Base-by-base conservation (phyloP, 2,329 filamentous ascomycete genomes). In the Tolypocladium cylindrosporum region DNA sequence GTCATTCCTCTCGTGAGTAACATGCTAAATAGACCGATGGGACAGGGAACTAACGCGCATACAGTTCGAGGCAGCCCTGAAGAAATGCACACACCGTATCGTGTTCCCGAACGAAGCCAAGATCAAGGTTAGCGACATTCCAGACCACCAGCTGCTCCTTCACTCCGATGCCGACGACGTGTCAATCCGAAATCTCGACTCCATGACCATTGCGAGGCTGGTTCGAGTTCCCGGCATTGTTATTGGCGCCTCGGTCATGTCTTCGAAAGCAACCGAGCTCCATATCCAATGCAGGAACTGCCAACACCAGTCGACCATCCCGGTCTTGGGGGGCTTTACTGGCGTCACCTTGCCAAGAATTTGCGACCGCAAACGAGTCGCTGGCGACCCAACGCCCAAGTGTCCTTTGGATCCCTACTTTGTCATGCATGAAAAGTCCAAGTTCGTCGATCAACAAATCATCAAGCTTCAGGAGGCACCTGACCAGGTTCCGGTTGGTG, bases 391-490 rank as follows among this genome's bases (percentile, higher is more conserved):
- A 2, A 80, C 82, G 1, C 84, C 89, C 42, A 86, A 88, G 66
- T 99, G 94, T 67, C 92, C 93, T 0, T 76, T 99, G 60, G 94
- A 99, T 67, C 94, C 94, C 19, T 99, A 97, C 75, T 96, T 94
- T 67, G 91, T 99, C 58, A 82, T 94, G 59, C 94, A 99, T 70
- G 94, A 99, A 73, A 91, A 89, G 71, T 96, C 90, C 42, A 85
- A 86, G 62, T 99, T 99, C 70, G 92, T 97, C 67, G 94, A 99
- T 68, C 94, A 99, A 73, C 94, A 99, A 72, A 90, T 99, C 60
- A 88, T 99, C 71, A 99, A 99, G 73, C 84, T 99, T 21, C 94
- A 99, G 71, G 94, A 99, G 74, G 94, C 93, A 0, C 94, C 94
- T 1, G 94, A 99, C 68, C 91, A 97, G 72, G 94, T 99, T 0